Evolutionary conservation across 2,329 filamentous ascomycete species (phyloP).

Genomic region (Cercospora sojina): DNA sequence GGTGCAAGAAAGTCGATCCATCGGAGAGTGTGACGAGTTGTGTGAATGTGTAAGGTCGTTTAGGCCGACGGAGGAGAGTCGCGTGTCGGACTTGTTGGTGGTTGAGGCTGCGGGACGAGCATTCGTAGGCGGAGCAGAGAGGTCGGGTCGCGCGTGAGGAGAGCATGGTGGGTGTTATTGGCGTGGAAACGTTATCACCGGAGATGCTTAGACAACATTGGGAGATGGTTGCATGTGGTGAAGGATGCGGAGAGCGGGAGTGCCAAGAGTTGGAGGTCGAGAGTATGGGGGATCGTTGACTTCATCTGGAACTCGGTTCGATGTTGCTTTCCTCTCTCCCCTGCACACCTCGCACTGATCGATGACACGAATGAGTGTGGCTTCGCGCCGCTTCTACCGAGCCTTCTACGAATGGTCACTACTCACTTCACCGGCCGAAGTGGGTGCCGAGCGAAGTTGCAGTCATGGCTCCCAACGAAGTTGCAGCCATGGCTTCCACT

Average conservation of each 20-base stretch:
- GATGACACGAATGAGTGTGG: slow-evolving; percentile 16
- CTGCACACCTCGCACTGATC: not conserved
- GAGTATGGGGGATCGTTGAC: not conserved
- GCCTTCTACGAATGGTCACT: slow-evolving; percentile 48
- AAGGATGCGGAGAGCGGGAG: slow-evolving; percentile 19
- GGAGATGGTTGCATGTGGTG: not conserved
- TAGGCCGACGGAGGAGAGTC: slow-evolving; percentile 81
- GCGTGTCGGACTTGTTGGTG: slow-evolving; percentile 69
- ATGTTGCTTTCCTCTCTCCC: not conserved
- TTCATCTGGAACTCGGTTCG: not conserved
- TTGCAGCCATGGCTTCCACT: slow-evolving; percentile 8
- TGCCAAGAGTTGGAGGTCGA: slow-evolving; percentile 16
- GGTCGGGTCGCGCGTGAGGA: slow-evolving; percentile 21
- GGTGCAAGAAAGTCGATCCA: slow-evolving; percentile 77
- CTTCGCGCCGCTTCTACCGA: slow-evolving; percentile 44
- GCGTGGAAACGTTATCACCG: not conserved
- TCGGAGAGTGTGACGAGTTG: slow-evolving; percentile 91
- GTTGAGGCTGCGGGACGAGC: slow-evolving; percentile 3
- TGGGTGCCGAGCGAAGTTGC: not conserved
- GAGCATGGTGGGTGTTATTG: slow-evolving; percentile 22
- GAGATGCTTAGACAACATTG: slow-evolving; percentile 3
- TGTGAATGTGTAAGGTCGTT: slow-evolving; percentile 94
- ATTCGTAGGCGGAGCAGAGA: slow-evolving; percentile 17
- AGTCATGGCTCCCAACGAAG: slow-evolving; percentile 5
- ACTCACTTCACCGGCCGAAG: slow-evolving; percentile 19